phyloP scores from a whole-genome alignment of 2,329 filamentous ascomycete genomes.

The Hymenoscyphus infarciens region DNA sequence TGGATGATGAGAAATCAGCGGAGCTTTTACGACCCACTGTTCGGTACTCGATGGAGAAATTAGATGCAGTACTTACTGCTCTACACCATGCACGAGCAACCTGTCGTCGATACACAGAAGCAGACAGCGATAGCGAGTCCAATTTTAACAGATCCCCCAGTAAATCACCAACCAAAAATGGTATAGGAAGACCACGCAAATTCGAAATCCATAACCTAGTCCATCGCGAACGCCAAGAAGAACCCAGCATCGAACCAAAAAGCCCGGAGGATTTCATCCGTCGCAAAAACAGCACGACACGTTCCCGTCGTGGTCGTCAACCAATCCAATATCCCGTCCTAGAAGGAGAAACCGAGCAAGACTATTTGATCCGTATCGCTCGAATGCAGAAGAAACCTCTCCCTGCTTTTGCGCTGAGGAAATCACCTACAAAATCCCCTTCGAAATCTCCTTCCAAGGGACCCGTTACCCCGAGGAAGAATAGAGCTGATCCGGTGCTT shows the following conservation, averaged over 20 bases:
- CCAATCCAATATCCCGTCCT: constrained; percentile 29
- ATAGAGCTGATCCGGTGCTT: constrained; percentile 13
- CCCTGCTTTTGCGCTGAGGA: constrained; percentile 35
- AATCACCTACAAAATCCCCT: constrained; percentile 5
- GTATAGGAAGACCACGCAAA: constrained; percentile 27
- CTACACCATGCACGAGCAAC: constrained; percentile 65
- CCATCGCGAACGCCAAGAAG: constrained; percentile 8
- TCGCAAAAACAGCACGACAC: constrained; percentile 18
- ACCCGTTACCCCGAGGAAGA: constrained; percentile 13
- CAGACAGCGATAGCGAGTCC: constrained; percentile 30
- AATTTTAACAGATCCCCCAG: constrained; percentile 5
- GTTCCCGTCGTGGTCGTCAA: constrained; percentile 25
- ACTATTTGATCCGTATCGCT: constrained; percentile 48
- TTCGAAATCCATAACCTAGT: constrained; percentile 21
- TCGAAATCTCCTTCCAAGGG: constrained; percentile 7
- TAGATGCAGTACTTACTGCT: constrained; percentile 67
- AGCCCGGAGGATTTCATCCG: constrained; percentile 14
- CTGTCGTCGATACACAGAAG: constrained; percentile 37
- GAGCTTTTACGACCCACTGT: constrained; percentile 63
- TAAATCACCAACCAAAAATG: constrained; percentile 13
- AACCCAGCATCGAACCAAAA: constrained; percentile 6
- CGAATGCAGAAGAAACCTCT: constrained; percentile 39
- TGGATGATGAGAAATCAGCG: constrained; percentile 67
- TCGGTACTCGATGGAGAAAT: constrained; percentile 63
- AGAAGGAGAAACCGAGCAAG: constrained; percentile 36